Conservation (phyloP, 164 flowering plant genomes). For the Akebia trifoliata region DNA sequence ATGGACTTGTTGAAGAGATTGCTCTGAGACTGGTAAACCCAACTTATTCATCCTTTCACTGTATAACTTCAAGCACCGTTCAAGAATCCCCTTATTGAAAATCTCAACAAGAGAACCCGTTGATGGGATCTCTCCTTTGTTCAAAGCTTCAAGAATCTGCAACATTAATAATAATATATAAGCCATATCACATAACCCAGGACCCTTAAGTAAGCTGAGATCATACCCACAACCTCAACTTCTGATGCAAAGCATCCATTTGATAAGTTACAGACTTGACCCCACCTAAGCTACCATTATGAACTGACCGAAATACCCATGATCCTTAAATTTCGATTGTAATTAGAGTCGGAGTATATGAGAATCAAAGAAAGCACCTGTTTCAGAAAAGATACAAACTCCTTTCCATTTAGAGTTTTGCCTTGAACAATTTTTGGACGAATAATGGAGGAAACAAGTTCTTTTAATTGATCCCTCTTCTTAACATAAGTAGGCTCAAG, state of each 20-base stretch:
- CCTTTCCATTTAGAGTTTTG: constrained; percentile 77
- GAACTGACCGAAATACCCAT: background rate
- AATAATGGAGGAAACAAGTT: constrained; percentile 62
- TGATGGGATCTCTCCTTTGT: constrained; percentile 99
- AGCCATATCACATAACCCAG: background rate
- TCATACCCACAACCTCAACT: background rate
- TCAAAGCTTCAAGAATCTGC: constrained; percentile 96
- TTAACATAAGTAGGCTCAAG: constrained; percentile 80
- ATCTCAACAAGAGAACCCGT: constrained; percentile 97
- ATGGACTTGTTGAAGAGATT: constrained; percentile 52
- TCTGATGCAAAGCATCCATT: background rate
- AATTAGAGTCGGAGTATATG: background rate
- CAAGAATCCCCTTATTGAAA: constrained; percentile 88
- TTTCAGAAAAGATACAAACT: constrained; percentile 83
- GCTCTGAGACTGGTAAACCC: constrained; percentile 57
- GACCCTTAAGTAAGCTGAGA: background rate
- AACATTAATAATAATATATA: constrained; percentile 9
- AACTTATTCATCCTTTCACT: constrained; percentile 53
- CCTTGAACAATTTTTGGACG: constrained; percentile 98
- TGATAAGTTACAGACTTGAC: background rate
- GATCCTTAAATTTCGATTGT: background rate
- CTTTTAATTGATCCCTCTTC: constrained; percentile 75
- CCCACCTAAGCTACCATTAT: background rate
- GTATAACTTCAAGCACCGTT: constrained; percentile 83
- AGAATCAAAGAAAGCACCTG: constrained; percentile 48